These are phyloP conservation scores for Trichoderma afroharzianum DNA, from an alignment of 2,329 filamentous ascomycete genomes.

Conservation along the genomic window DNA sequence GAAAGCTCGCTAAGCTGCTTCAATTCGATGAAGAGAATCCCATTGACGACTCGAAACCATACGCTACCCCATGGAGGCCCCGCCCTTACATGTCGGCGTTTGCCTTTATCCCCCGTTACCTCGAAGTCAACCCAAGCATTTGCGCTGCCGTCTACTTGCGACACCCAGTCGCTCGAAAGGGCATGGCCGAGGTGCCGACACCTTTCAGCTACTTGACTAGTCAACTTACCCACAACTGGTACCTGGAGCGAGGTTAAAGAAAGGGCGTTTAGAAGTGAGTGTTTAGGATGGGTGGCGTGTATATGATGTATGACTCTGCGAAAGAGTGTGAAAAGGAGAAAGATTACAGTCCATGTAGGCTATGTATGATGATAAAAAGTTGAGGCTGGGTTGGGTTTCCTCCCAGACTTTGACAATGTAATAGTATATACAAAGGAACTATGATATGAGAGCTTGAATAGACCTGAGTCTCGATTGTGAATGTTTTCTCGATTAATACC, in stretches of 20 bases:
- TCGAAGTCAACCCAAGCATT: constrained; percentile 97
- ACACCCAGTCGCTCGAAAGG: constrained; percentile 85
- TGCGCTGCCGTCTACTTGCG: constrained; percentile 93
- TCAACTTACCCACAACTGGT: constrained; percentile 91
- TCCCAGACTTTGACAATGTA: constrained; percentile 3
- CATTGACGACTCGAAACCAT: constrained; percentile 72
- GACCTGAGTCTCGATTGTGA: not conserved
- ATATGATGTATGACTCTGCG: not conserved
- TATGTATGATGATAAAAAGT: constrained; percentile 16
- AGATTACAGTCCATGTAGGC: not conserved
- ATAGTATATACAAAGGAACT: constrained; percentile 16
- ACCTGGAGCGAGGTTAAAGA: constrained; percentile 70
- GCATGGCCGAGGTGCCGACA: constrained; percentile 76
- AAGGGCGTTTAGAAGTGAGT: not conserved
- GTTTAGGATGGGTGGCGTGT: not conserved
- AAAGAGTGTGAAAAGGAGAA: not conserved
- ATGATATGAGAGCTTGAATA: not conserved
- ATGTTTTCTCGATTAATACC: not conserved
- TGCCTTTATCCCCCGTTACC: constrained; percentile 89
- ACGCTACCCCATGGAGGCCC: constrained; percentile 86
- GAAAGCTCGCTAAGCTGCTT: constrained; percentile 54
- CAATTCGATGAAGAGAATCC: constrained; percentile 69
- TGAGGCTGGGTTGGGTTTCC: not conserved
- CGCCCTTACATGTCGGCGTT: constrained; percentile 86
- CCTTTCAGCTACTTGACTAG: constrained; percentile 69